These are phyloP conservation scores for Lachnellula arida DNA, from an alignment of 2,329 filamentous ascomycete genomes.

Conservation along the genomic window DNA sequence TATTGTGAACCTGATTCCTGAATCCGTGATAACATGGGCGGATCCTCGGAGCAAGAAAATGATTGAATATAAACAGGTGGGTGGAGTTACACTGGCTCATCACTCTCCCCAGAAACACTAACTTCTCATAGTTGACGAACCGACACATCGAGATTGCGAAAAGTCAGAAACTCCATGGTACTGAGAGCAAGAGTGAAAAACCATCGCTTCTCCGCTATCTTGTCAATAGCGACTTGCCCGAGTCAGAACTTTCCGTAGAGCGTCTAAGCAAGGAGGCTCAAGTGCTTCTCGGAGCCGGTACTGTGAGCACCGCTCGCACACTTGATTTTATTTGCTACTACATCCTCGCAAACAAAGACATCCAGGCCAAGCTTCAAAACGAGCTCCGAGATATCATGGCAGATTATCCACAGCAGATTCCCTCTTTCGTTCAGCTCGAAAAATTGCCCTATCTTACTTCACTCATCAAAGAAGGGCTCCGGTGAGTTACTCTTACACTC, in stretches of 20 bases:
- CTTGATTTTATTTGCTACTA: constrained; percentile 33
- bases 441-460: constrained; percentile 27
- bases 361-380: constrained; percentile 25
- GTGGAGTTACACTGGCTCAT: neutral
- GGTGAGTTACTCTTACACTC: constrained; percentile 1
- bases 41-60: neutral
- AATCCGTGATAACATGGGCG: neutral
- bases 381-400: constrained; percentile 29
- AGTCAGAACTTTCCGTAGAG: constrained; percentile 32
- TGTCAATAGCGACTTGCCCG: constrained; percentile 32
- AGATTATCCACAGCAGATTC: constrained; percentile 3
- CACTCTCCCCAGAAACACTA: neutral
- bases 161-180: neutral
- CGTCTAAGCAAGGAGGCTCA: constrained; percentile 32
- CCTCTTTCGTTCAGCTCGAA: constrained; percentile 16
- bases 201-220: constrained; percentile 10
- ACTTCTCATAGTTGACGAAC: neutral
- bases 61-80: constrained; percentile 1
- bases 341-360: constrained; percentile 30
- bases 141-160: constrained; percentile 9
- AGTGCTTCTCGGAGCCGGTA: constrained; percentile 32
- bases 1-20: neutral
- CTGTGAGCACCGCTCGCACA: constrained; percentile 32
- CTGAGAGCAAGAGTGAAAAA: neutral
- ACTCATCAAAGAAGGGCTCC: constrained; percentile 31